Evolutionary conservation across 441 rosid species (phyloP), one percentile per base, ranked within the genome.

Genomic region (Euphorbia corollata): DNA sequence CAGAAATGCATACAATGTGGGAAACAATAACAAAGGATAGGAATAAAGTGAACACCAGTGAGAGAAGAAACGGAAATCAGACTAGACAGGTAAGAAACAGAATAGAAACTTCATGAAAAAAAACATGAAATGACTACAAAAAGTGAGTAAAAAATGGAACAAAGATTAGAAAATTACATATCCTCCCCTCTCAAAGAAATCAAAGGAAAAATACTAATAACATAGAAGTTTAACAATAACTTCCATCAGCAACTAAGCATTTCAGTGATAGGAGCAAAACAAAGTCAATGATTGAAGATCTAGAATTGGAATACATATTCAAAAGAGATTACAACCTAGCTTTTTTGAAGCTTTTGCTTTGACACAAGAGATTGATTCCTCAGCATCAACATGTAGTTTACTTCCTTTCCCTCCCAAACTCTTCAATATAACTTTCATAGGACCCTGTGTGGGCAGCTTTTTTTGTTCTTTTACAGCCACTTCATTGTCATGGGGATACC

Each of bases 321-420:
- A 27, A 65, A 69, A 67, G 54, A 70, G 78, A 77, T 55, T 59
- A 68, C 76, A 75, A 95, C 99, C 99, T 92, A 92, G 92, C 84
- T 95, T 95, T 78, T 82, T 92, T 32, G 96, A 88, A 75, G 93
- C 98, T 79, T 92, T 95, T 70, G 85, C 80, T 78, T 88, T 92
- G 43, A 95, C 75, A 71, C 98, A 92, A 65, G 89, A 80, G 38
- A 87, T 73, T 61, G 85, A 82, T 82, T 95, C 98, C 76, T 90
- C 96, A 71, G 87, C 82, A 70, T 90, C 89, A 59, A 95, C 96
- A 74, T 90, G 89, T 56, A 95, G 83, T 80, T 88, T 92, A 78
- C 90, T 88, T 73, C 97, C 99, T 82, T 95, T 95, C 69, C 98
- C 98, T 70, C 99, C 98, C 78, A 92, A 80, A 79, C 98, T 95